A percentile compares a stretch with the other conserved stretches of the same genome.
Conservation (phyloP, 345 rosid species). For the Carallia brachiata region DNA sequence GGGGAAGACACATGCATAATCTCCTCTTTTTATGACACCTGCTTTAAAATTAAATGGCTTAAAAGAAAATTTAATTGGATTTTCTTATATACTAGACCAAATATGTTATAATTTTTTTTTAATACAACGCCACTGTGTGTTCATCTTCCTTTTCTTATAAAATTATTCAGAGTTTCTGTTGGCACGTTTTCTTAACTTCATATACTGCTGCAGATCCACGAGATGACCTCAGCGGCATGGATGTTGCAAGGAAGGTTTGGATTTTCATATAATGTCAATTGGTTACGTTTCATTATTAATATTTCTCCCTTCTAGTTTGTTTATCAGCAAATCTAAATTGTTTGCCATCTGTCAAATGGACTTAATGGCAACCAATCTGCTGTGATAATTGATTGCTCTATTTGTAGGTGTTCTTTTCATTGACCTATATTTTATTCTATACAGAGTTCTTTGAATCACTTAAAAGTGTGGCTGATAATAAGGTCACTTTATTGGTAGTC, state of each 20-base stretch:
- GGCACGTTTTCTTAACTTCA: conserved; percentile 5
- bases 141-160: background rate
- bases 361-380: background rate
- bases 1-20: no score
- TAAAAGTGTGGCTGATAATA: no score
- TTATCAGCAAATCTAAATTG: conserved; percentile 7
- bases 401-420: no score
- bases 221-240: conserved; percentile 95
- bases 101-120: no score
- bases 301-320: conserved; percentile 7
- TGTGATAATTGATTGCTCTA: background rate
- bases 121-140: background rate
- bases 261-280: conserved; percentile 5
- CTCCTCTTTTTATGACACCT: no score
- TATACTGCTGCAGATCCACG: conserved; percentile 75
- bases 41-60: no score
- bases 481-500: no score
- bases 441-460: no score
- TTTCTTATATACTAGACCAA: no score
- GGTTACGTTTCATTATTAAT: conserved; percentile 1
- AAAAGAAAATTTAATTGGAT: no score
- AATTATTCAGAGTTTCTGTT: background rate
- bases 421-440: no score
- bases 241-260: conserved; percentile 91
- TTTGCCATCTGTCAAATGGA: conserved; percentile 3